A percentile compares a stretch with the other conserved stretches of the same genome.
Conservation (phyloP, 2,329 filamentous ascomycete species). For the Clathrospora elynae region DNA sequence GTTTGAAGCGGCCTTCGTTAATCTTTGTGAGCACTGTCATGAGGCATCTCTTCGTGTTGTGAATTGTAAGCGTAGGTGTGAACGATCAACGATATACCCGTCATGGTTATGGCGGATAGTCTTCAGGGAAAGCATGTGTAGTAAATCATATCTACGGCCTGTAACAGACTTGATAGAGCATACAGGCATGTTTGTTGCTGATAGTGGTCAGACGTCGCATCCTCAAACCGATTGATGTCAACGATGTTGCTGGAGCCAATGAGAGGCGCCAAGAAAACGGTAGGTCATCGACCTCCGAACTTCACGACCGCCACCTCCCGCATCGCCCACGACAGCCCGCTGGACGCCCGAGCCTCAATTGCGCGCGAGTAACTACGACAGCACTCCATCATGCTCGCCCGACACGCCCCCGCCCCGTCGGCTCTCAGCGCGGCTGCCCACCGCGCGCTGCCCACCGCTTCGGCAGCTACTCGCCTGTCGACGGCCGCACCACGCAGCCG, state of each 20-base stretch:
- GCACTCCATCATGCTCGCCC: constrained; percentile 50
- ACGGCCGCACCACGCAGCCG: constrained; percentile 48
- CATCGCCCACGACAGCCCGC: constrained; percentile 35
- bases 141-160: too few relatives aligned
- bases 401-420: constrained; percentile 48
- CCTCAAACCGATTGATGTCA: constrained; percentile 28
- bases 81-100: too few relatives aligned
- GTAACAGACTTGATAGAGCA: too few relatives aligned
- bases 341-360: constrained; percentile 47
- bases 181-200: too few relatives aligned
- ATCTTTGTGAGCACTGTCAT: too few relatives aligned
- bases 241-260: constrained; percentile 26
- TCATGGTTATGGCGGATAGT: too few relatives aligned
- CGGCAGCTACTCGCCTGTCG: constrained; percentile 47
- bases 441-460: constrained; percentile 49
- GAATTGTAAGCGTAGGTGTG: too few relatives aligned
- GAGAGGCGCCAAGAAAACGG: constrained; percentile 21
- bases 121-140: too few relatives aligned
- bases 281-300: constrained; percentile 29
- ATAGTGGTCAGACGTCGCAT: constrained; percentile 6
- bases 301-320: constrained; percentile 38
- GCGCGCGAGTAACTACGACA: constrained; percentile 37
- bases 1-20: too few relatives aligned
- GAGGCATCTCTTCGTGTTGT: too few relatives aligned
- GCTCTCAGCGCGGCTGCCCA: constrained; percentile 49